phyloP scores from a whole-genome alignment of 306 rosid genomes.

The Adenanthera pavonina region DNA sequence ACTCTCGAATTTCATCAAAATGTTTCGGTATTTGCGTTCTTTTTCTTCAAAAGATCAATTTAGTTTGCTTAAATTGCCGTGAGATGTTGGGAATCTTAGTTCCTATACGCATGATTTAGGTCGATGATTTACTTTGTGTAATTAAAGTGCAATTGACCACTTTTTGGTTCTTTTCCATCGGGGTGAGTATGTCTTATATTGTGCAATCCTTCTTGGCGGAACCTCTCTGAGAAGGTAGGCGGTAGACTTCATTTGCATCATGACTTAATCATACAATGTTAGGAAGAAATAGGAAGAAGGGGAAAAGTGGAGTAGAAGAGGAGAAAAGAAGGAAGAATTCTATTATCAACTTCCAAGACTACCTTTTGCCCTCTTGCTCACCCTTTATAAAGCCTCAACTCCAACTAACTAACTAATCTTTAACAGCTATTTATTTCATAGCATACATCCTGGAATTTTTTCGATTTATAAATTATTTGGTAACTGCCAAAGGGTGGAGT shows the following conservation, averaged over 20 bases:
- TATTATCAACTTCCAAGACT: too few relatives aligned
- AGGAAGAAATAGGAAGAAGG: background rate
- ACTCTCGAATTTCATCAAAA: slow-evolving; percentile 4
- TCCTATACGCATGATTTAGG: background rate
- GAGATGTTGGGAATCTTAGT: background rate
- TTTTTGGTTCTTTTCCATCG: background rate
- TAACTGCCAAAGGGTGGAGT: background rate
- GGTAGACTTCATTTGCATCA: background rate
- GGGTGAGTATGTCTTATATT: background rate
- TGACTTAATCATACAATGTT: background rate
- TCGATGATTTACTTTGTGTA: background rate
- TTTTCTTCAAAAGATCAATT: background rate
- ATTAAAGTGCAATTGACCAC: background rate
- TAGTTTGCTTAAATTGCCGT: background rate
- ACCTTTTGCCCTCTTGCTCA: too few relatives aligned
- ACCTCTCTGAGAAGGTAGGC: background rate
- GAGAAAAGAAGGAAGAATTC: too few relatives aligned
- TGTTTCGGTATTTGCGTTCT: background rate
- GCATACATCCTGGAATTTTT: too few relatives aligned
- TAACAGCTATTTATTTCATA: too few relatives aligned
- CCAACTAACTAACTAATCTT: too few relatives aligned
- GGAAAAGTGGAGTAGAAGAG: too few relatives aligned
- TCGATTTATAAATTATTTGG: background rate
- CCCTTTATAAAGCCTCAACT: too few relatives aligned
- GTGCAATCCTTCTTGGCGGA: background rate